Base-by-base conservation (phyloP, 371 early-diverging fungal species). In the Hamiltosporidium magnivora region DNA sequence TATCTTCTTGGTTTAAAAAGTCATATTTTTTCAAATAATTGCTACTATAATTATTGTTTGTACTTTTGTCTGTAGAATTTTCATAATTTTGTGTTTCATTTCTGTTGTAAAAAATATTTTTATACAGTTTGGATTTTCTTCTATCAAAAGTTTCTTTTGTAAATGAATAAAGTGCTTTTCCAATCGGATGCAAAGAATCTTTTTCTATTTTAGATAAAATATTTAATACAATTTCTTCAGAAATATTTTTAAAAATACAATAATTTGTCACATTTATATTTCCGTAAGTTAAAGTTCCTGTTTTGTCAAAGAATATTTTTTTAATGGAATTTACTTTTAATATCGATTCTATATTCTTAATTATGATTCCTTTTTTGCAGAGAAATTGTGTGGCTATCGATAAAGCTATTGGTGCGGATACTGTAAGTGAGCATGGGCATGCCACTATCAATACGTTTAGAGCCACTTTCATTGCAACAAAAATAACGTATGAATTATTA, bases 301-400 rank as follows among this genome's bases (percentile, higher is more conserved):
- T 54, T 54, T 54, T 54, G 25, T 54, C 54, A 54, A 54, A 54
- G 2, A 54, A 9, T 54, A 54, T 54, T 14, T 54, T 14, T 11
- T 54, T 54, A 14, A 54, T n/a, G 2, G 11, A 14, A 25, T 25
- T 25, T 25, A 25, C 25, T n/a, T 54, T 54, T 14, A 54, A n/a
- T 54, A 54, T 14, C 3, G 54, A 36, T 14, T 54, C 25, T 3
- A 54, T n/a, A 54, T 54, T 36, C n/a, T 54, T 54, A 54, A 54
- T 54, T 9, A 54, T 11, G 2, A 54, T 54, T 11, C n/a, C n/a
- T n/a, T 54, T 54, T 3, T 2, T 54, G 11, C 11, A 54, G 11
- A n/a, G 25, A 9, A 14, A 11, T 14, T 54, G 25, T 14, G 11
- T 54, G n/a, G 25, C 11, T 2, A 54, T 54, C 25, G 25, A 54